Conservation (phyloP, 1,284 basidiomycete species). For the Microbotryum lychnidis-dioicae region DNA sequence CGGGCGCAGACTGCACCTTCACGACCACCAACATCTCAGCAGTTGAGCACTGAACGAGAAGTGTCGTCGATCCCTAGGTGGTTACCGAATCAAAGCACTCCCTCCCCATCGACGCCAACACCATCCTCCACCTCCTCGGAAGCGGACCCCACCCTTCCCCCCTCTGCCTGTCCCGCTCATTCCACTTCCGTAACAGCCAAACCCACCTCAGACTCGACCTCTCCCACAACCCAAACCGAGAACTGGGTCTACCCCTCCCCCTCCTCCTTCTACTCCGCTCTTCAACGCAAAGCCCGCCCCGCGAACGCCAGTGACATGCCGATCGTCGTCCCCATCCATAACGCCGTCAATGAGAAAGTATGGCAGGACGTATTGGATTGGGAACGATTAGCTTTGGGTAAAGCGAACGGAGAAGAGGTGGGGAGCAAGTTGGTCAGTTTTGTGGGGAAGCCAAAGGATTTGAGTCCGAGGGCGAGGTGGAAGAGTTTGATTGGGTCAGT, state of each 20-base stretch:
- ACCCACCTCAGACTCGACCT: slow-evolving; percentile 4
- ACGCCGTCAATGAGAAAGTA: slow-evolving; percentile 95
- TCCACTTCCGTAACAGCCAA: slow-evolving; percentile 9
- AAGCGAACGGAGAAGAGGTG: slow-evolving; percentile 55
- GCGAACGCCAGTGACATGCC: slow-evolving; percentile 72
- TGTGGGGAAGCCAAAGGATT: slow-evolving; percentile 64
- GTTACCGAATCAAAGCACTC: slow-evolving; percentile 7
- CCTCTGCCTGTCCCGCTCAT: slow-evolving; percentile 19
- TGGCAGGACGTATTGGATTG: slow-evolving; percentile 86
- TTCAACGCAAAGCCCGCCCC: slow-evolving; percentile 86
- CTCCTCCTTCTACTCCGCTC: slow-evolving; percentile 90
- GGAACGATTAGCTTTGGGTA: slow-evolving; percentile 55
- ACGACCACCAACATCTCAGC: slow-evolving; percentile 30
- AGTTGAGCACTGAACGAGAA: slow-evolving; percentile 53
- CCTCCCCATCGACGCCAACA: background rate
- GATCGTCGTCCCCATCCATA: slow-evolving; percentile 95
- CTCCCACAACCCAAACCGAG: slow-evolving; percentile 42
- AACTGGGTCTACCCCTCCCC: slow-evolving; percentile 99
- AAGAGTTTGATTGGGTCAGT: slow-evolving; percentile 79
- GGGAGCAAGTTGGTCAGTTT: slow-evolving; percentile 68
- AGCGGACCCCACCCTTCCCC: slow-evolving; percentile 8
- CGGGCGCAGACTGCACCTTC: slow-evolving; percentile 31
- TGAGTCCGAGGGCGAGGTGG: slow-evolving; percentile 70
- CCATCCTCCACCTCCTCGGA: background rate
- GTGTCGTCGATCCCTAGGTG: slow-evolving; percentile 77